Percentiles rank a stretch among this genome's conserved stretches.
Conservation (phyloP, 192 early-diverging fungal genomes). For the Backusella psychrophila region DNA sequence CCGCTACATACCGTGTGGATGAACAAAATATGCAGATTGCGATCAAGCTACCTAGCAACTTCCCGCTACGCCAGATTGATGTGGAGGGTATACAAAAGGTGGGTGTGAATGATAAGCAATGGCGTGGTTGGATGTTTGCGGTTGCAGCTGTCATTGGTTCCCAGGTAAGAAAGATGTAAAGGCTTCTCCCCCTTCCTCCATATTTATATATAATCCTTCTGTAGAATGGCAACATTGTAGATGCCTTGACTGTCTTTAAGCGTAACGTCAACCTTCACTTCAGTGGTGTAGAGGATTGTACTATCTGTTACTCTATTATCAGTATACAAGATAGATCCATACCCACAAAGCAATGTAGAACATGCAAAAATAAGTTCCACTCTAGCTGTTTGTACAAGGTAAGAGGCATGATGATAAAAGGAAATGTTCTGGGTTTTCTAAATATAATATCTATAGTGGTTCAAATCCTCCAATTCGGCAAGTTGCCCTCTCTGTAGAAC, state of each 20-base stretch:
- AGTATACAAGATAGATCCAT: slow-evolving; percentile 82
- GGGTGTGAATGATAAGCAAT: slow-evolving; percentile 65
- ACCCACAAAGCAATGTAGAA: slow-evolving; percentile 87
- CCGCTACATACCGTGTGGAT: slow-evolving; percentile 71
- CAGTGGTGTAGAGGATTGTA: slow-evolving; percentile 96
- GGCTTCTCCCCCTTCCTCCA: not conserved
- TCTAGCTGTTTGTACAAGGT: slow-evolving; percentile 88
- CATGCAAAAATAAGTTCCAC: slow-evolving; percentile 96
- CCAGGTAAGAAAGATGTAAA: slow-evolving; percentile 32
- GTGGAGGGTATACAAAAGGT: slow-evolving; percentile 62
- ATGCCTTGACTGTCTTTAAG: slow-evolving; percentile 75
- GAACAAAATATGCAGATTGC: slow-evolving; percentile 76
- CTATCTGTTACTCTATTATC: slow-evolving; percentile 97
- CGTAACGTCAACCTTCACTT: slow-evolving; percentile 91
- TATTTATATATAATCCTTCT: not conserved
- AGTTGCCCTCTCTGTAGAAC: slow-evolving; percentile 61
- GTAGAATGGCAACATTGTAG: slow-evolving; percentile 79
- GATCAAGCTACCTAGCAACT: slow-evolving; percentile 65
- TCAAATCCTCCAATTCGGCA: slow-evolving; percentile 57
- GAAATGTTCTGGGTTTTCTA: not conserved
- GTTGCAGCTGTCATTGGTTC: slow-evolving; percentile 39
- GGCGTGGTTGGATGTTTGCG: slow-evolving; percentile 65
- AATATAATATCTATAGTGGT: slow-evolving; percentile 42
- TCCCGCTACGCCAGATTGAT: slow-evolving; percentile 71
- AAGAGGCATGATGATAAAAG: not conserved